Evolutionary conservation across 768 basidiomycete species (phyloP), one percentile per base, ranked within the genome.

Genomic region (Crassisporium funariophilum): DNA sequence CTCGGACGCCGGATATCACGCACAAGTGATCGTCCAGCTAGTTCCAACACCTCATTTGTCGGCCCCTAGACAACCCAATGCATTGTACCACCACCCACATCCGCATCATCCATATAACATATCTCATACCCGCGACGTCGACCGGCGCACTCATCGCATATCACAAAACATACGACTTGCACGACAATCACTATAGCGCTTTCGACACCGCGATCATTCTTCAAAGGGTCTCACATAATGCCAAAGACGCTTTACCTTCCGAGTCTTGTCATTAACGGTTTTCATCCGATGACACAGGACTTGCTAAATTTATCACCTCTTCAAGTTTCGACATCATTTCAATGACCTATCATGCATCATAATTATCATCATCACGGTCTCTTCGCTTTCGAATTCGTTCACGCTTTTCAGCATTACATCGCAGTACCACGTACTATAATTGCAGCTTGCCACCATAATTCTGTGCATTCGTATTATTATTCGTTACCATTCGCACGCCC

Each of bases 61-160:
- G 47, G 47, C 44, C 44, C 44, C 33, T 39, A 47, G 46, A 45
- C 41, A 33, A 48, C 41, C 42, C 57, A 36, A 44, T 36, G 44
- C 52, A 58, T 52, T 57, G 56, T 58, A 60, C 43, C 46, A 57
- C 36, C 22, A 55, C 25, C 49, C 34, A 38, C 56, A 57, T 51
- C 35, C 35, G 38, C 38, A 37, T 39, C 46, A 47, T 42, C 44
- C 29, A 17, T 33, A 41, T 35, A 15, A 35, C 48, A 27, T 35
- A 41, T 43, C 36, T 43, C 52, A 61, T 61, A 62, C 57, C 61
- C 58, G 61, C 60, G 54, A 46, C 58, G 63, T 65, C 54, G 61
- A 65, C 35, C 63, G 58, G 41, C 50, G 59, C 58, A 52, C 41
- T 19, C 33, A 37, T 40, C 41, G 48, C 60, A 59, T 59, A 40